phyloP scores from a whole-genome alignment of 495 filamentous ascomycete genomes.

The Ramalina peruviana region DNA sequence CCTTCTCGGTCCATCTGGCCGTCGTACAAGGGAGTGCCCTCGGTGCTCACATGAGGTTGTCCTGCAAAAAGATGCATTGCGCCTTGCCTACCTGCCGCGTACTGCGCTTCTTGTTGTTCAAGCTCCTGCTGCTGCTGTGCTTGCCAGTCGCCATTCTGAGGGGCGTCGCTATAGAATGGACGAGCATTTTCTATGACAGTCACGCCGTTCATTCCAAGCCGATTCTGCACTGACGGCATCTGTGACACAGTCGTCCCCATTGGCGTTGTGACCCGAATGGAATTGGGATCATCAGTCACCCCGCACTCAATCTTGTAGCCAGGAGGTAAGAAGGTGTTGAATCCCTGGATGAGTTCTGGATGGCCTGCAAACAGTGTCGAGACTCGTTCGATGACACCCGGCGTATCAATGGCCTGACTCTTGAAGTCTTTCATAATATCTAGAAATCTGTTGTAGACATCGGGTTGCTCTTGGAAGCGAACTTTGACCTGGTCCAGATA shows the following conservation, averaged over 20 bases:
- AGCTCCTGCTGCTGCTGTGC: conserved; percentile 11
- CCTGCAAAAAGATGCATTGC: conserved; percentile 11
- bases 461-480: conserved; percentile 89
- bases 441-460: conserved; percentile 95
- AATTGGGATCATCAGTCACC: conserved; percentile 77
- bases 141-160: conserved; percentile 14
- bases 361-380: conserved; percentile 95
- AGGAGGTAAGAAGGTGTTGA: conserved; percentile 96
- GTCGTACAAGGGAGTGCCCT: conserved; percentile 19
- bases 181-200: conserved; percentile 7
- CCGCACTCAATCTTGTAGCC: conserved; percentile 97
- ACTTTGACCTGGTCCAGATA: conserved; percentile 99
- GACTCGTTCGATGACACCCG: conserved; percentile 93
- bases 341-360: conserved; percentile 92
- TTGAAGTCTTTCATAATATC: conserved; percentile 99
- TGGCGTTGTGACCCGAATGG: conserved; percentile 92
- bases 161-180: conserved; percentile 14
- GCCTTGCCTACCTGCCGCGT: conserved; percentile 6
- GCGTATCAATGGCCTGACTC: conserved; percentile 96
- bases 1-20: conserved; percentile 16
- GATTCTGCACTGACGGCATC: conserved; percentile 15
- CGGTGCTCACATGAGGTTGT: conserved; percentile 9
- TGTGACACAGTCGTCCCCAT: conserved; percentile 51
- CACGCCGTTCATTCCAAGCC: conserved; percentile 9
- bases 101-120: conserved; percentile 27